Percentiles rank a stretch among this genome's conserved stretches.
Evolutionary conservation across 345 rosid species (phyloP).

Genomic region (Boechera divaricarpa): DNA sequence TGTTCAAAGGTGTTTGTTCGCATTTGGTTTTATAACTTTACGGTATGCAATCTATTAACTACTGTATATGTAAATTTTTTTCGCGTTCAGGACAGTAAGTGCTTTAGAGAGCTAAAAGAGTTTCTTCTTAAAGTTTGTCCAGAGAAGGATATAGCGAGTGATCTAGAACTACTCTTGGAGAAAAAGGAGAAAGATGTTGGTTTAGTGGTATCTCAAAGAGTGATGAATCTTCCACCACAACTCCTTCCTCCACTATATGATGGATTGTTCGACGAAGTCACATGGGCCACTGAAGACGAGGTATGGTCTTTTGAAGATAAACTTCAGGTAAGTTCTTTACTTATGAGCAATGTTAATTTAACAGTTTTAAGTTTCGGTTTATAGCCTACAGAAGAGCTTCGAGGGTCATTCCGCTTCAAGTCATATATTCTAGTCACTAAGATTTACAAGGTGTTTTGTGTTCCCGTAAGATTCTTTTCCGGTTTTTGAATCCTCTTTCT

Average conservation of each 20-base stretch:
- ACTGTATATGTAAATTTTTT: background rate
- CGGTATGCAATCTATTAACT: background rate
- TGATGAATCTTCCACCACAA: slow-evolving; percentile 59
- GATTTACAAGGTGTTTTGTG: background rate
- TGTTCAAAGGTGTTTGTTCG: slow-evolving; percentile 8
- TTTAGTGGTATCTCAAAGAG: slow-evolving; percentile 83
- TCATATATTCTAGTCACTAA: background rate
- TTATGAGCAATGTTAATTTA: background rate
- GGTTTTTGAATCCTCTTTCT: background rate
- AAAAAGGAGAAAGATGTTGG: slow-evolving; percentile 61
- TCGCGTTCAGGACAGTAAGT: slow-evolving; percentile 56
- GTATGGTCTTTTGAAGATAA: background rate
- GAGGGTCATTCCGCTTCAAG: background rate
- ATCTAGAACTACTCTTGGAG: slow-evolving; percentile 56
- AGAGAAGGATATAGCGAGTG: slow-evolving; percentile 46
- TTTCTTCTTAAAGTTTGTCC: slow-evolving; percentile 60
- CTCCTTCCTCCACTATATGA: background rate
- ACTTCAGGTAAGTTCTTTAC: background rate
- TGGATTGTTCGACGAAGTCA: background rate
- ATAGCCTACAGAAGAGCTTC: background rate
- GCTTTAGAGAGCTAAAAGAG: slow-evolving; percentile 61
- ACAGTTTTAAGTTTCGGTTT: background rate
- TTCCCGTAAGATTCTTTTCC: background rate
- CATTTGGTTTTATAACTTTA: background rate
- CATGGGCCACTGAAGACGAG: background rate